Evolutionary conservation across 495 filamentous ascomycete genomes (phyloP).

Genomic region (Poronia punctata): DNA sequence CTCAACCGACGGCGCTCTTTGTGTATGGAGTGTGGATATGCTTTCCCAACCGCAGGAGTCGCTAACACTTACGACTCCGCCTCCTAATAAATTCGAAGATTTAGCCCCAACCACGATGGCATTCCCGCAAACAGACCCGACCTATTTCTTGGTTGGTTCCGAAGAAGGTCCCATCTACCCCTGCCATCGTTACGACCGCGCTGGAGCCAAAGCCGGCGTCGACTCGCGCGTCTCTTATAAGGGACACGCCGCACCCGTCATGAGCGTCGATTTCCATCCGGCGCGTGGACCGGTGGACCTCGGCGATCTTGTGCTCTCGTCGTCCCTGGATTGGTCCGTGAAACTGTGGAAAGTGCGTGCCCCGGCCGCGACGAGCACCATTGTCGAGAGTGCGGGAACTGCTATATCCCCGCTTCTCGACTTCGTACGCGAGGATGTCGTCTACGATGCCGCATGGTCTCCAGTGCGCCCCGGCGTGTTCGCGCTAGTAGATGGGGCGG

Average conservation of each 20-base stretch:
- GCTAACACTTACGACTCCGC: constrained; percentile 77
- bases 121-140: constrained; percentile 92
- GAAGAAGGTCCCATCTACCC: constrained; percentile 95
- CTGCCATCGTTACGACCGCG: constrained; percentile 93
- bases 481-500: constrained; percentile 84
- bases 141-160: constrained; percentile 93
- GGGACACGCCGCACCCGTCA: constrained; percentile 88
- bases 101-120: constrained; percentile 93
- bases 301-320: constrained; percentile 84
- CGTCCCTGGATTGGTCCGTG: constrained; percentile 89
- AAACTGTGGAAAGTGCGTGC: constrained; percentile 93
- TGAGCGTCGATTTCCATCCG: constrained; percentile 93
- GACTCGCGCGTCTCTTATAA: constrained; percentile 77
- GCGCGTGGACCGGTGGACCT: constrained; percentile 85
- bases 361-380: constrained; percentile 55
- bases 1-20: constrained; percentile 94
- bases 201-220: constrained; percentile 91
- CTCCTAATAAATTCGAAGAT: constrained; percentile 86
- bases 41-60: constrained; percentile 90
- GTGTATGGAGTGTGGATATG: constrained; percentile 96
- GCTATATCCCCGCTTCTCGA: constrained; percentile 72
- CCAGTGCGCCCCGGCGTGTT: constrained; percentile 89
- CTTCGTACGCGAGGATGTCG: constrained; percentile 85
- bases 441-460: constrained; percentile 94
- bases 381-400: constrained; percentile 40